Conservation (phyloP, 106 monocot genomes). For the Allium cepa region DNA sequence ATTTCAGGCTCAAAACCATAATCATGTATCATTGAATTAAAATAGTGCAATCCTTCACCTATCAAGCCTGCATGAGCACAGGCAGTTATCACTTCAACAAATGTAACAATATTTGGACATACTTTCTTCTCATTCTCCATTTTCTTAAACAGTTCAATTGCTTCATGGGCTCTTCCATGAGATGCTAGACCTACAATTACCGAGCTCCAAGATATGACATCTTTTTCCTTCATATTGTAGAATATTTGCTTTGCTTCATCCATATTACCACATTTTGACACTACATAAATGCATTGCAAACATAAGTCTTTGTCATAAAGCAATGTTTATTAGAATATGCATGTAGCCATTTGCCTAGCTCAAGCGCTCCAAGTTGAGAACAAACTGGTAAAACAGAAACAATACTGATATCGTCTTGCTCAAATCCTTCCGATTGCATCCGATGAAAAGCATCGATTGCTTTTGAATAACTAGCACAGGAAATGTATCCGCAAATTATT, state of each 20-base stretch:
- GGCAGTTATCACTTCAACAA: constrained; percentile 55
- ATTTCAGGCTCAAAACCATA: constrained; percentile 37
- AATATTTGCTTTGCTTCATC: constrained; percentile 18
- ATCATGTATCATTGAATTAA: constrained; percentile 34
- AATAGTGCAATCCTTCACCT: constrained; percentile 33
- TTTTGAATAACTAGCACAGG: constrained; percentile 18
- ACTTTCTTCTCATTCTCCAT: constrained; percentile 30
- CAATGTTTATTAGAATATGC: constrained; percentile 34
- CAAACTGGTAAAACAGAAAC: constrained; percentile 69
- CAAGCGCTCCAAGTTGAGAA: constrained; percentile 58
- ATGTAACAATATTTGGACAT: constrained; percentile 48
- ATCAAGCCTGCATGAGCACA: constrained; percentile 70
- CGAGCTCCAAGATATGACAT: constrained; percentile 62
- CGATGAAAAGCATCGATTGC: constrained; percentile 47
- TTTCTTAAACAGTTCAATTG: constrained; percentile 34
- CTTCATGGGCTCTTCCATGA: constrained; percentile 42
- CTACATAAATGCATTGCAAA: constrained; percentile 67
- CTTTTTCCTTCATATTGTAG: constrained; percentile 26
- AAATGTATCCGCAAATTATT: constrained; percentile 53
- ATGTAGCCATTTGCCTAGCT: constrained; percentile 80
- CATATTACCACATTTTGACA: constrained; percentile 32
- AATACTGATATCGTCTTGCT: constrained; percentile 50
- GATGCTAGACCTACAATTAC: constrained; percentile 49
- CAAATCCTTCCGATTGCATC: constrained; percentile 46
- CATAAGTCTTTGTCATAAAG: constrained; percentile 19